A percentile compares a stretch with the other conserved stretches of the same genome.
phyloP scores from a whole-genome alignment of 1,139 yeast genomes.

The Kodamaea sp. region DNA sequence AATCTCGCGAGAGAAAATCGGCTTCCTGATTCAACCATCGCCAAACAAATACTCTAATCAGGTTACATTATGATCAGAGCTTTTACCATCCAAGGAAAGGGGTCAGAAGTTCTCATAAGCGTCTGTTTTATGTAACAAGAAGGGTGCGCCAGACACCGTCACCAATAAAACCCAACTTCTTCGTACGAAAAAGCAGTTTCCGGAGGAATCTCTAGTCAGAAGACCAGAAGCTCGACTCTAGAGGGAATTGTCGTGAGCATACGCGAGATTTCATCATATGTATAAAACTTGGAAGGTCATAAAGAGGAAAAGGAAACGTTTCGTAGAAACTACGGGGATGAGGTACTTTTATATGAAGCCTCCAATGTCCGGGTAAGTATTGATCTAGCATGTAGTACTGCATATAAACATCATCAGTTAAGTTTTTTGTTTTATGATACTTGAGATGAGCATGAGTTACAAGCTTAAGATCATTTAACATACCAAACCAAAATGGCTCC shows the following conservation, averaged over 20 bases:
- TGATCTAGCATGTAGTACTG: constrained; percentile 2
- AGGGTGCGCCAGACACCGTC: constrained; percentile 65
- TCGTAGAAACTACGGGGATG: constrained; percentile 3
- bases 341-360: constrained; percentile 15
- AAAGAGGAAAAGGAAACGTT: constrained; percentile 20
- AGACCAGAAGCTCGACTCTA: constrained; percentile 38
- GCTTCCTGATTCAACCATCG: no score
- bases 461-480: neutral
- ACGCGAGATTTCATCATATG: constrained; percentile 67
- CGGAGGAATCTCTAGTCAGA: constrained; percentile 35
- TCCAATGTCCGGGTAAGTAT: constrained; percentile 22
- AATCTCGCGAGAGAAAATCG: no score
- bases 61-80: no score
- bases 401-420: constrained; percentile 8
- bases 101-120: constrained; percentile 52
- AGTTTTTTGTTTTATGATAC: constrained; percentile 8
- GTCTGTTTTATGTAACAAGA: constrained; percentile 57
- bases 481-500: constrained; percentile 6
- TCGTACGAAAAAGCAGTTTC: constrained; percentile 37
- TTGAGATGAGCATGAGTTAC: neutral
- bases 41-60: no score
- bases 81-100: constrained; percentile 13
- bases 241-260: constrained; percentile 49
- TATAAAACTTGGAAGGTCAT: constrained; percentile 60
- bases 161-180: constrained; percentile 51